phyloP scores from a whole-genome alignment of 2,329 filamentous ascomycete species.

The Scedosporium dehoogii region DNA sequence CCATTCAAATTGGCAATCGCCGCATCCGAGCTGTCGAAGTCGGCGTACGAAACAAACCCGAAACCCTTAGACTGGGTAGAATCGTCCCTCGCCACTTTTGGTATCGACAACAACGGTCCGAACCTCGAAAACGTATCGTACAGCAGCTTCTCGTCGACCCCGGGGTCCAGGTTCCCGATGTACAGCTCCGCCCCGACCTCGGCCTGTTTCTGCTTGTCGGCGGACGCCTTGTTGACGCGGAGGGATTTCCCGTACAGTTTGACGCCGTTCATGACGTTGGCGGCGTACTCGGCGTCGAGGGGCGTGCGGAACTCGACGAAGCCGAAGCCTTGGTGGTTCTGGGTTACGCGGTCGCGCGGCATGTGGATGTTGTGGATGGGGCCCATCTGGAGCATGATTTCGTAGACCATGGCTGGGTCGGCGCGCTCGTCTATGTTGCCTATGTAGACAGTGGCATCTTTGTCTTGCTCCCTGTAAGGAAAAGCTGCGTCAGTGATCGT shows the following conservation, averaged over 20 bases:
- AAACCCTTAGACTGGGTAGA: conserved; percentile 86
- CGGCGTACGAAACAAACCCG: conserved; percentile 86
- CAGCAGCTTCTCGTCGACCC: conserved; percentile 91
- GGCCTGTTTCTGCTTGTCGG: conserved; percentile 87
- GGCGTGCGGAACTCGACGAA: conserved; percentile 98
- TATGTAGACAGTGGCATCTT: conserved; percentile 95
- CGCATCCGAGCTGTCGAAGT: conserved; percentile 88
- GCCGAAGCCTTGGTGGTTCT: conserved; percentile 93
- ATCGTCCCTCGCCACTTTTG: conserved; percentile 89
- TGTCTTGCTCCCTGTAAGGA: conserved; percentile 83
- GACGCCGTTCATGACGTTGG: conserved; percentile 93
- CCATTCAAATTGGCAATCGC: conserved; percentile 90
- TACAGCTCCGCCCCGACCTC: conserved; percentile 97
- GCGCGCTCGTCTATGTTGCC: conserved; percentile 98
- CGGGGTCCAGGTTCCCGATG: conserved; percentile 85
- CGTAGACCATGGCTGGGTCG: conserved; percentile 82
- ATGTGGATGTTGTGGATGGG: conserved; percentile 97
- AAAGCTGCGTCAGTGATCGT: conserved; percentile 10
- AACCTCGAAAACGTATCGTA: conserved; percentile 93
- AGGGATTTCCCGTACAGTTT: conserved; percentile 89
- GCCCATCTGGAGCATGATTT: conserved; percentile 95
- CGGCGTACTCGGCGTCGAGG: conserved; percentile 92
- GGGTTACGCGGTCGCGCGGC: conserved; percentile 94
- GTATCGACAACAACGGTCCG: conserved; percentile 70
- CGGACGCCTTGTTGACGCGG: conserved; percentile 84